These are phyloP conservation scores for Termitomyces sp. DNA, from an alignment of 768 basidiomycete species.

Conservation along the genomic window DNA sequence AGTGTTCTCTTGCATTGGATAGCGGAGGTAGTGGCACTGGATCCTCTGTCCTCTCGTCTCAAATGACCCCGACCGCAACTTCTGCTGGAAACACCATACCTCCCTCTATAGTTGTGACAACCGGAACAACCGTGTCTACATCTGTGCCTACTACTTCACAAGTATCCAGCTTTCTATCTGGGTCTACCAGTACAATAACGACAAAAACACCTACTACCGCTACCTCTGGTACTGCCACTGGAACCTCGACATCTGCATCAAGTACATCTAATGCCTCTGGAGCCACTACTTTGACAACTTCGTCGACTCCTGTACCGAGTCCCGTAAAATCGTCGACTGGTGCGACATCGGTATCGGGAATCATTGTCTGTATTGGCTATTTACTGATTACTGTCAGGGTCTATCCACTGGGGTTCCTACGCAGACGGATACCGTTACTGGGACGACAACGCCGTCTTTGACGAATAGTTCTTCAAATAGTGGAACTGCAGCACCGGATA, in stretches of 20 bases:
- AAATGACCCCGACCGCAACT: constrained; percentile 20
- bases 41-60: constrained; percentile 8
- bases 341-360: constrained; percentile 3
- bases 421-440: constrained; percentile 13
- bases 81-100: constrained; percentile 11
- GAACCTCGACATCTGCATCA: constrained; percentile 13
- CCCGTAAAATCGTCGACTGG: background rate
- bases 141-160: constrained; percentile 11
- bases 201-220: background rate
- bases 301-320: background rate
- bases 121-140: constrained; percentile 8
- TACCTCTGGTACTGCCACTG: constrained; percentile 7
- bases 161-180: background rate
- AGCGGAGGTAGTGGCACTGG: constrained; percentile 6
- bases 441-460: constrained; percentile 6
- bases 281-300: background rate
- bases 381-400: constrained; percentile 8
- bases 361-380: background rate
- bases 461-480: constrained; percentile 6
- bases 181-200: background rate
- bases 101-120: constrained; percentile 7
- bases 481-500: constrained; percentile 12
- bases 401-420: constrained; percentile 13
- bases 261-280: constrained; percentile 4
- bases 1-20: constrained; percentile 42